Evolutionary conservation across 441 rosid species (phyloP).

Genomic region (Kokia cookei): DNA sequence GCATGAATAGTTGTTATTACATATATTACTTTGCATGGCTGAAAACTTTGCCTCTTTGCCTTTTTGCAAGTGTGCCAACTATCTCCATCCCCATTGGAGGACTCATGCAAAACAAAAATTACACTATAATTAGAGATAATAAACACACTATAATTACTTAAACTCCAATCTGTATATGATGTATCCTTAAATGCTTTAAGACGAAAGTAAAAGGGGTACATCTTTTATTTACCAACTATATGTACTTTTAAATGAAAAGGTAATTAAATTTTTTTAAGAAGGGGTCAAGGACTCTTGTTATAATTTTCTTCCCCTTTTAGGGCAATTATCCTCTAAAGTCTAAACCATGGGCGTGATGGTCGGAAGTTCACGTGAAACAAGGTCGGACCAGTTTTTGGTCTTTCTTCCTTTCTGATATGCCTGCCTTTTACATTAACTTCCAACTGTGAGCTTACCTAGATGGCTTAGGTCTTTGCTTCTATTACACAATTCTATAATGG

Average conservation of each 20-base stretch:
- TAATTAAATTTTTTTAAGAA: background rate
- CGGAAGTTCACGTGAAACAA: constrained; percentile 52
- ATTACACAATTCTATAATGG: background rate
- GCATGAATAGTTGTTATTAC: background rate
- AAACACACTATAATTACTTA: background rate
- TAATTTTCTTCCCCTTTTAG: constrained; percentile 2
- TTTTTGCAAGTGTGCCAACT: background rate
- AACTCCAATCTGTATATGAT: background rate
- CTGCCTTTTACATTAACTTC: background rate
- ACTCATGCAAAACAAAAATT: background rate
- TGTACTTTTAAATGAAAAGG: background rate
- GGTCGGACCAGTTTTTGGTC: constrained; percentile 16
- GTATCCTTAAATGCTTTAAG: background rate
- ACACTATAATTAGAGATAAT: background rate
- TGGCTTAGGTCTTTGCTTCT: constrained; percentile 3
- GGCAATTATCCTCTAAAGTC: constrained; percentile 20
- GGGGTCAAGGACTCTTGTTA: constrained; percentile 20
- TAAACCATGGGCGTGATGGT: constrained; percentile 42
- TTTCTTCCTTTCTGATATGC: background rate
- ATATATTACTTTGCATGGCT: background rate
- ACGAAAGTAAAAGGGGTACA: background rate
- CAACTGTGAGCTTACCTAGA: background rate
- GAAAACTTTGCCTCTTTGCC: background rate
- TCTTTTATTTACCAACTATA: background rate
- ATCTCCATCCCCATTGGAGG: background rate